Evolutionary conservation across 257 asterid genomes (phyloP), one percentile per base, ranked within the genome.

Genomic region (Nicotiana knightiana): DNA sequence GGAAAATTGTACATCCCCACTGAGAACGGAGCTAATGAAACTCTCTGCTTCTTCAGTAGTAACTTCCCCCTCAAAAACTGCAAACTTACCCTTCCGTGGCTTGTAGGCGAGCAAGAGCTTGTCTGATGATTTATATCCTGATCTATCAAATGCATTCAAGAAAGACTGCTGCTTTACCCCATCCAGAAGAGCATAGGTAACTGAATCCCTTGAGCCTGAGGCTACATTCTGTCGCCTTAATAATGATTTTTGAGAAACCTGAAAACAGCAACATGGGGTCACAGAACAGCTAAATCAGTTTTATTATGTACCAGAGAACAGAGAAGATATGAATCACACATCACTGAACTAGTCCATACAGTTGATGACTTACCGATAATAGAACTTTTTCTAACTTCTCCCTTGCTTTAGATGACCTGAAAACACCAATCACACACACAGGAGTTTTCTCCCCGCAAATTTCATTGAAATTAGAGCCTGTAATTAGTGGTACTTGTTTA

Each of bases 231-330:
- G 92, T 62, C 89, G 85, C 79, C 99, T 91, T 7, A 91, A 87
- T 79, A 91, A 83, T 24, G 99, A 92, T 86, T 93, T 96, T 84
- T 91, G 95, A 33, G 98, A 93, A 18, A 90, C 95, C 99, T 96
- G 64, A 35, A 82, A 65, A 24, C 17, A 62, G 80, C 81, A 67
- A 54, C 6, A 51, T 48, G 53, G 43, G 51, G 63, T 15, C 63
- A 51, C 43, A 75, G 16, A 48, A 46, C 63, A 6, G 37, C 32
- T 46, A 48, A 51, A 11, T 8, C 17, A 4, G 13, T 18, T 21
- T 32, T 54, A 28, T 71, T 12, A 21, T 30, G 8, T 48, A 39
- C 30, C 11, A 8, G 32, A 73, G 59, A 59, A 59, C 51, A 43
- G 67, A 8, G 5, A 43, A 43, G 9, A 43, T 43, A 0, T 37